Evolutionary conservation across 768 basidiomycete genomes (phyloP).

Genomic region (Leccinum obscurum): DNA sequence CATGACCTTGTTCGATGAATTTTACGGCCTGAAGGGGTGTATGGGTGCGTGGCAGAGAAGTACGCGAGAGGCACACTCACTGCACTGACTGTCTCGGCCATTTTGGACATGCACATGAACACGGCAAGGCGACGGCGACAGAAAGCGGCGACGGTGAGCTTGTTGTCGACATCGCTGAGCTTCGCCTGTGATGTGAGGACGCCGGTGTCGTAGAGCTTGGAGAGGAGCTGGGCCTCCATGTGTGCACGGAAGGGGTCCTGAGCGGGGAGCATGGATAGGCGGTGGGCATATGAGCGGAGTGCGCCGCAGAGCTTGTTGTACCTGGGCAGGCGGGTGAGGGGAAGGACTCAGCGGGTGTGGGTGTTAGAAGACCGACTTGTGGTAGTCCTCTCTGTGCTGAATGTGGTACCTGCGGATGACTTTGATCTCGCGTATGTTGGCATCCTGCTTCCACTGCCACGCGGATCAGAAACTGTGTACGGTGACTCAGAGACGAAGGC

Average conservation of each 20-base stretch:
- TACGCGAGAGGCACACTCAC: constrained; percentile 47
- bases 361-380: constrained; percentile 55
- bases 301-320: constrained; percentile 97
- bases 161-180: constrained; percentile 90
- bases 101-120: constrained; percentile 87
- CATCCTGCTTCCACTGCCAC: constrained; percentile 93
- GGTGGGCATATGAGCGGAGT: constrained; percentile 81
- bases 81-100: constrained; percentile 94
- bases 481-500: constrained; percentile 27
- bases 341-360: background rate
- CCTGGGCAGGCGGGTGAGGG: constrained; percentile 34
- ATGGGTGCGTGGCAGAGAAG: constrained; percentile 8
- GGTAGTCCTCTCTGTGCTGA: constrained; percentile 91
- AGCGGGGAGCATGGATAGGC: constrained; percentile 81
- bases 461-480: constrained; percentile 3
- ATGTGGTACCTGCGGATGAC: constrained; percentile 96
- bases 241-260: constrained; percentile 85
- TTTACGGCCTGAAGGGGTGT: constrained; percentile 74
- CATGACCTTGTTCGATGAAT: constrained; percentile 98
- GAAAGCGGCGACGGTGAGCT: constrained; percentile 93
- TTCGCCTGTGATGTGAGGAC: constrained; percentile 85
- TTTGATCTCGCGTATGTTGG: constrained; percentile 84
- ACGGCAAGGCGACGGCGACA: constrained; percentile 91
- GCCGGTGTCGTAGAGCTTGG: constrained; percentile 97
- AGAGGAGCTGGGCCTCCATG: constrained; percentile 85